Conservation (phyloP, 2,329 filamentous ascomycete species). For the Samsoniella hepiali region DNA sequence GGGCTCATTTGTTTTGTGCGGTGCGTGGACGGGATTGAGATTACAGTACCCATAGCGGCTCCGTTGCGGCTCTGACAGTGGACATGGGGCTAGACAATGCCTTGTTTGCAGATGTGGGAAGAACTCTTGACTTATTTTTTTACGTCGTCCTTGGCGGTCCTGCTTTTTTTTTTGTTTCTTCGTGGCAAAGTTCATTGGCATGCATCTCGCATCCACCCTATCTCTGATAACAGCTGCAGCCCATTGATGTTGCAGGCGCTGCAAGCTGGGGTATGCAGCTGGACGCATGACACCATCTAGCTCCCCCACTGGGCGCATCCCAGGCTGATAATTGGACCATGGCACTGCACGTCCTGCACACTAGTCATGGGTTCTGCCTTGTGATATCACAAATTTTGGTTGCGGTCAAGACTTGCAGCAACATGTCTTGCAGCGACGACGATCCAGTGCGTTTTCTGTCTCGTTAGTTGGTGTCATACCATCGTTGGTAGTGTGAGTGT, state of each 20-base stretch:
- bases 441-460: not conserved
- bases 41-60: constrained; percentile 16
- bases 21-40: constrained; percentile 6
- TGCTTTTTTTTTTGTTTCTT: not conserved
- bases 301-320: constrained; percentile 10
- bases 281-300: constrained; percentile 17
- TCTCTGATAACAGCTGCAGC: constrained; percentile 10
- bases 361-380: constrained; percentile 15
- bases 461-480: no score
- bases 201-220: not conserved
- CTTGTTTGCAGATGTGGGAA: not conserved
- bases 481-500: no score
- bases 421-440: not conserved
- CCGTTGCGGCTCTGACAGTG: constrained; percentile 9
- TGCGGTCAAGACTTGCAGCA: not conserved
- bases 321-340: constrained; percentile 14
- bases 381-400: not conserved
- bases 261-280: constrained; percentile 11
- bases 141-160: not conserved
- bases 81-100: not conserved
- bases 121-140: not conserved
- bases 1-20: constrained; percentile 12
- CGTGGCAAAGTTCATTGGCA: not conserved
- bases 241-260: constrained; percentile 7
- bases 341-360: constrained; percentile 2